Evolutionary conservation across 345 rosid genomes (phyloP), one percentile per base, ranked within the genome.

Genomic region (Eucalyptus rudis): DNA sequence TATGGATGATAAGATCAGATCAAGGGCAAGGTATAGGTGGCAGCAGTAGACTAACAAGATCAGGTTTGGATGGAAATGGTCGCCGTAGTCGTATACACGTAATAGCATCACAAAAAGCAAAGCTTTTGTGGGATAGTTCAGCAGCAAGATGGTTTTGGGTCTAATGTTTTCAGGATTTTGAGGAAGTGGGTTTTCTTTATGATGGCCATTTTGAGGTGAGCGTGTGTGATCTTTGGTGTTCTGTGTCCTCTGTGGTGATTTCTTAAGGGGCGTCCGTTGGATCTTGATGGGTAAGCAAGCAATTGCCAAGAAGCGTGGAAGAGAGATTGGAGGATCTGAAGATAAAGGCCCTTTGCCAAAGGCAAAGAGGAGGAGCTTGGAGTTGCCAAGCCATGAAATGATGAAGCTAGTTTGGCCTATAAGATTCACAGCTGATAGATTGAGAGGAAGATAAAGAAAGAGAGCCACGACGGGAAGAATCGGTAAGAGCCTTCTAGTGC

Each of bases 331-430:
- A 13, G 90, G 90, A 49, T 91, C 64, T 40, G 91, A 85, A 7
- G 88, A 83, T 22, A 92, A 52, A 20, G 94, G 94, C n/a, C 93
- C 93, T 66, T 87, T 62, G 25, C 89, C 90, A 13, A 90, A 91
- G 45, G 91, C 92, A 14, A 92, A 88, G 40, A 91, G 86, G 50
- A 92, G 47, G 87, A 92, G 91, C 90, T 91, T 89, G 92, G 91
- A 90, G 89, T 90, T 92, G 54, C 91, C 90, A 4, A 92, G 94
- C 90, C 91, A 92, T 43, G 90, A 88, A 7, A 92, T 24, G 90
- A 90, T 91, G 91, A 92, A 90, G 49, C 87, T 68, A 33, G 91
- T 88, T 88, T 44, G 22, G 71, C 91, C 89, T 29, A 89, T 66
- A 25, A 91, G 80, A 86, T 90, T 88, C 10, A 91, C 7, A 15